Evolutionary conservation across 345 rosid genomes (phyloP).

Genomic region (Dimocarpus longan): DNA sequence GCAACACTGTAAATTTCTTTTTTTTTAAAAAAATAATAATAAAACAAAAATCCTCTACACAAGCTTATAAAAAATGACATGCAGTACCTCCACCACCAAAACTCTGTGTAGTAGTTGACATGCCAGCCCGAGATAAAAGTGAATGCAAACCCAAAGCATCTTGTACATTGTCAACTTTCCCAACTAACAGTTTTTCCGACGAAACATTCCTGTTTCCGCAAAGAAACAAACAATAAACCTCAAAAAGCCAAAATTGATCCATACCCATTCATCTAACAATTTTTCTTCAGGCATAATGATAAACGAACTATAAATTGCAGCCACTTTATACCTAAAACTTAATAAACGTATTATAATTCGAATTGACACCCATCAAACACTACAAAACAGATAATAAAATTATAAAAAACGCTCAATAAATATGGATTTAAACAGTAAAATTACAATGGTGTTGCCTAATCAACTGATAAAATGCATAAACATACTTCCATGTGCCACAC

Average conservation of each 20-base stretch:
- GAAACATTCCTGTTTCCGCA: conserved; percentile 39
- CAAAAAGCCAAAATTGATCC: background rate
- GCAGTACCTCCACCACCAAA: conserved; percentile 41
- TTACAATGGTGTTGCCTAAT: background rate
- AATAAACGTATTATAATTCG: background rate
- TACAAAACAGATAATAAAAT: background rate
- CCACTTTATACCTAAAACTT: background rate
- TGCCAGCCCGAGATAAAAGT: conserved; percentile 37
- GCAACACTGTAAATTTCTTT: background rate
- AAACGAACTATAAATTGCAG: background rate
- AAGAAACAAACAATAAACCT: background rate
- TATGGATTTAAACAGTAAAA: background rate
- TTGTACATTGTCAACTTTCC: conserved; percentile 25
- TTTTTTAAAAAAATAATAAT: background rate
- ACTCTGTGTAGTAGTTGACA: conserved; percentile 40
- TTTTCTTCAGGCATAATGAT: background rate
- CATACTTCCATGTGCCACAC: background rate
- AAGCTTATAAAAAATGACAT: background rate
- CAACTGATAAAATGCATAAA: background rate
- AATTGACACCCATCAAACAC: background rate
- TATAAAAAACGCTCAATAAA: background rate
- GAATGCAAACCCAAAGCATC: conserved; percentile 38
- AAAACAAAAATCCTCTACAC: conserved; percentile 1
- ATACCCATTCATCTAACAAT: background rate
- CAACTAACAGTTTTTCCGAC: conserved; percentile 28